phyloP scores from a whole-genome alignment of 345 rosid species.

The Hirschfeldia incana region DNA sequence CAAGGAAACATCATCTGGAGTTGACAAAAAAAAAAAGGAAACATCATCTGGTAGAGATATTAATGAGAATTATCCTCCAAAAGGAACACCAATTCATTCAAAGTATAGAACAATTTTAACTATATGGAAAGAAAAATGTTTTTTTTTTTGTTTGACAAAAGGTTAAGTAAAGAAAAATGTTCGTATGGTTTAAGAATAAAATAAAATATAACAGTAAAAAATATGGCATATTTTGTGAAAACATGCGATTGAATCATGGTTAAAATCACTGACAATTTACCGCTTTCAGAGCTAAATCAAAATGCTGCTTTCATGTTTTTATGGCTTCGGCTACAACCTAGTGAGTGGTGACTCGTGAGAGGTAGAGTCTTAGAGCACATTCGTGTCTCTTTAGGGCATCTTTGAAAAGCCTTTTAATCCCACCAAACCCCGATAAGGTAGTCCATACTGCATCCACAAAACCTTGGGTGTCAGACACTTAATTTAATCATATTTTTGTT shows the following conservation, averaged over 20 bases:
- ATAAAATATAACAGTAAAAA: neutral
- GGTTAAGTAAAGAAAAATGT: neutral
- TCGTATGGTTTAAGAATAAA: neutral
- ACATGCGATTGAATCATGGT: neutral
- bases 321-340: neutral
- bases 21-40: too few species aligned
- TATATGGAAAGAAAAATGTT: neutral
- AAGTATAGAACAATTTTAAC: neutral
- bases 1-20: slow-evolving; percentile 30
- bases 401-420: neutral
- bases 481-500: neutral
- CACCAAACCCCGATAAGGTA: neutral
- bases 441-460: neutral
- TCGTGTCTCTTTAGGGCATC: neutral
- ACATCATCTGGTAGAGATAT: slow-evolving; percentile 13
- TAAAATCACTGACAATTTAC: neutral
- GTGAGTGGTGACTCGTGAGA: too few species aligned
- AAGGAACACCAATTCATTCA: slow-evolving; percentile 1
- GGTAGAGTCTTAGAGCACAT: neutral
- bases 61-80: slow-evolving; percentile 12
- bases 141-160: too few species aligned
- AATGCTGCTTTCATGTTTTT: neutral
- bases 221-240: neutral
- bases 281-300: neutral
- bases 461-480: neutral